Evolutionary conservation across 2,329 filamentous ascomycete species (phyloP).

Genomic region (Aureobasidium sp.): DNA sequence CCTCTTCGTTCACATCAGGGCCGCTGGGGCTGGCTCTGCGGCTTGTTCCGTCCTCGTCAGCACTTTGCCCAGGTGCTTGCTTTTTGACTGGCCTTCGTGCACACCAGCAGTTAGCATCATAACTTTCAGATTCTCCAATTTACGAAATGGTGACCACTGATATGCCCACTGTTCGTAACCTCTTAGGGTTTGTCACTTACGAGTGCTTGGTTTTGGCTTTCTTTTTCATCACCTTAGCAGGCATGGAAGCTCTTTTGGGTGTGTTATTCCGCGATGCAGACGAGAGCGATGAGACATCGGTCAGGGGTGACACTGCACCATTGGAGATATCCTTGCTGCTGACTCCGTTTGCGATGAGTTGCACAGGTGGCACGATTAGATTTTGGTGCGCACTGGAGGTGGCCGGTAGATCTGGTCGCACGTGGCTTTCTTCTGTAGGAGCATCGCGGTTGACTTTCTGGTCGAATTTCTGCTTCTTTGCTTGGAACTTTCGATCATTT

Average conservation of each 20-base stretch:
- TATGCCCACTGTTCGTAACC: background rate
- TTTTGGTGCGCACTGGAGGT: background rate
- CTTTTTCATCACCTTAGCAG: constrained; percentile 24
- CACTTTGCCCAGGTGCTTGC: constrained; percentile 61
- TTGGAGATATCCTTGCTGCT: background rate
- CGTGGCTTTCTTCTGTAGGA: constrained; percentile 27
- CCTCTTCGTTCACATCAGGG: constrained; percentile 52
- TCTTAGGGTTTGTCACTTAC: constrained; percentile 26
- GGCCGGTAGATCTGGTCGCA: constrained; percentile 21
- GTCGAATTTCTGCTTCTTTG: constrained; percentile 30
- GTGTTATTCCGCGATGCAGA: constrained; percentile 28
- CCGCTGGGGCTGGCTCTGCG: constrained; percentile 57
- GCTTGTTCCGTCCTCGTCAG: constrained; percentile 58
- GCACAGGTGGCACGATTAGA: constrained; percentile 12
- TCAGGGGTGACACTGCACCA: constrained; percentile 26
- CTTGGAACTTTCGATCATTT: constrained; percentile 23
- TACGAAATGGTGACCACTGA: background rate
- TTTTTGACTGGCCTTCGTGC: constrained; percentile 65
- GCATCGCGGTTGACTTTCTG: constrained; percentile 25
- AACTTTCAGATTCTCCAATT: background rate
- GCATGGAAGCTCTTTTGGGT: constrained; percentile 22
- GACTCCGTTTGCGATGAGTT: constrained; percentile 11
- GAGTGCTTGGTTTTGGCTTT: constrained; percentile 34
- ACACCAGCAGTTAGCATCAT: background rate
- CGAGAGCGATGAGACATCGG: constrained; percentile 25